Conservation (phyloP, 1,139 yeast species). For the Kurtzmaniella quercitrusa region DNA sequence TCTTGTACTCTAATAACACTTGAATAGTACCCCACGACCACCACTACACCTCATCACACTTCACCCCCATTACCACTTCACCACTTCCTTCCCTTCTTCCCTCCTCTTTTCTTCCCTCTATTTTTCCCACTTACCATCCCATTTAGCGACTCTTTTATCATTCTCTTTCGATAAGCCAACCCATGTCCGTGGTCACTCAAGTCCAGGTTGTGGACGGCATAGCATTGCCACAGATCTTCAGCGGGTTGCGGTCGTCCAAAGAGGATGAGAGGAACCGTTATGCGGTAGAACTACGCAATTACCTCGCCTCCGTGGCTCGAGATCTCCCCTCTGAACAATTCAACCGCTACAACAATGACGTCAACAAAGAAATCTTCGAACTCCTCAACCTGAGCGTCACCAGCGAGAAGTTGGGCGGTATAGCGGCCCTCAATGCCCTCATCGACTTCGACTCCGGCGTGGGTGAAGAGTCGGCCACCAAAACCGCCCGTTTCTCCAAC, state of each 20-base stretch:
- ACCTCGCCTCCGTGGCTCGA: conserved; percentile 66
- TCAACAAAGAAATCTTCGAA: conserved; percentile 85
- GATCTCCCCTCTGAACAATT: conserved; percentile 77
- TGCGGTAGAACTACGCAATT: conserved; percentile 63
- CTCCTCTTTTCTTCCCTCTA: no score
- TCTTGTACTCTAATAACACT: no score
- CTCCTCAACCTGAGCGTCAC: conserved; percentile 72
- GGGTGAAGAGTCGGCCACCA: conserved; percentile 76
- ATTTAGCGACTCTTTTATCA: neutral
- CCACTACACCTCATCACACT: no score
- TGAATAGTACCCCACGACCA: no score
- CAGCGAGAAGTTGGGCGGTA: conserved; percentile 79
- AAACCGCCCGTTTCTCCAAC: conserved; percentile 86
- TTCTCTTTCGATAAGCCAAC: neutral
- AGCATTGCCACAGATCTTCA: conserved; percentile 51
- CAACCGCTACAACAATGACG: conserved; percentile 75
- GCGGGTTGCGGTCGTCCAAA: conserved; percentile 45
- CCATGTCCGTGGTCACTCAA: conserved; percentile 26
- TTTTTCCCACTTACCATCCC: neutral
- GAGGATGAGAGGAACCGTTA: conserved; percentile 53
- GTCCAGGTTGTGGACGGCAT: conserved; percentile 45
- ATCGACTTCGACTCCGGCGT: conserved; percentile 69
- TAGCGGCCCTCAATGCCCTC: conserved; percentile 82
- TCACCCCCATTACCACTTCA: no score
- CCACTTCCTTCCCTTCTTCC: no score